Evolutionary conservation across 371 early-diverging fungal species (phyloP), one percentile per base, ranked within the genome.

Genomic region (Neoconidiobolus thromboides): DNA sequence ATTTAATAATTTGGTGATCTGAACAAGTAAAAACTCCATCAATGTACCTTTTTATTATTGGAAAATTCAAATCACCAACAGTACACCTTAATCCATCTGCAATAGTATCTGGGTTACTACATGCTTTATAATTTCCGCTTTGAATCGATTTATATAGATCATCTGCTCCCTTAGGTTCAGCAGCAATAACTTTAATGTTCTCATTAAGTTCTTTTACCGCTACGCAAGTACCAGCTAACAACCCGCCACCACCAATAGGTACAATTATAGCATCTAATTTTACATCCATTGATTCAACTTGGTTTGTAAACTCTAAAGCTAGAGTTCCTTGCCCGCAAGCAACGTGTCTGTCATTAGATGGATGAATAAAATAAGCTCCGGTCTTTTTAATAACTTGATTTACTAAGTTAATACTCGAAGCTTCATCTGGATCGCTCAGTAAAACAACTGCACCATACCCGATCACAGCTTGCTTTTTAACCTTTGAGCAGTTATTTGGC

Each of bases 321-420:
- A 91, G 80, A 4, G 96, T 96, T 39, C 96, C 96, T 71, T 96
- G 96, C 3, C 96, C 95, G 14, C 94, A 93, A 71, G 94, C 94
- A 39, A 94, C 91, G 66, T 86, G 83, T 1, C 95, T 93, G 64
- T 95, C 91, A 66, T 94, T 94, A 69, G 85, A 96, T 2, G 96
- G 93, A 4, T 90, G 94, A 63, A 96, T 93, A 69, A 91, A 82
- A 56, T 84, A 81, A 50, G 83, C 72, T 2, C 87, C 83, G 43
- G 85, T 77, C 48, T 84, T 69, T 58, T 71, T 64, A 12, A 75
- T 70, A 53, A 96, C 68, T 40, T 89, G 69, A 43, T 73, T 73
- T 66, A 89, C 86, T 62, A 91, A 89, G 0, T 62, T 64, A 67
- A 93, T 91, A 48, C 93, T 90, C 61, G 85, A 90, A 62, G 94